Evolutionary conservation across 2,329 filamentous ascomycete genomes (phyloP).

Genomic region (Furcasterigmium furcatum): DNA sequence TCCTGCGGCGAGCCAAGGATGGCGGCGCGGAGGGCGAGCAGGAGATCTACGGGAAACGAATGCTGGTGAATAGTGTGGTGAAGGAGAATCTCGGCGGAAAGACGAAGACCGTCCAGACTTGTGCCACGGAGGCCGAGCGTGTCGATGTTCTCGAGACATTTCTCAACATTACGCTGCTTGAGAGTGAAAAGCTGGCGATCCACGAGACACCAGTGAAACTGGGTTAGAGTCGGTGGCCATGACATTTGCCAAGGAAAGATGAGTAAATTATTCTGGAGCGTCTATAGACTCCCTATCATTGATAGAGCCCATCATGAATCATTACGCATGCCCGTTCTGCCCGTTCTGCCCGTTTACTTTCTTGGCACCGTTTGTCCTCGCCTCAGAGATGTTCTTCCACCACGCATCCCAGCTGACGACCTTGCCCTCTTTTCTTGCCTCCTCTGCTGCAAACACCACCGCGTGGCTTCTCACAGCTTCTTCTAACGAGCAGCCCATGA

Average conservation of each 20-base stretch:
- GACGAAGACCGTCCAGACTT: conserved; percentile 41
- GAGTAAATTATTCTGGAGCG: too few species aligned
- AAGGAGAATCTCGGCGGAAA: conserved; percentile 51
- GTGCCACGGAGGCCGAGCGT: conserved; percentile 50
- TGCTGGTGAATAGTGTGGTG: conserved; percentile 46
- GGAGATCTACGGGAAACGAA: conserved; percentile 48
- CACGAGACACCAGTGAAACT: background rate
- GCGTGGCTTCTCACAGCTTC: conserved; percentile 89
- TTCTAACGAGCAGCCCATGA: conserved; percentile 79
- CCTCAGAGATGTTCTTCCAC: conserved; percentile 52
- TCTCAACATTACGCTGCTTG: background rate
- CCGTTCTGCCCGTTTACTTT: background rate
- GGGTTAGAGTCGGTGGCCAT: too few species aligned
- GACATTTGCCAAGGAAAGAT: too few species aligned
- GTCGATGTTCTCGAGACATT: conserved; percentile 43
- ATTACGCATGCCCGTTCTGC: background rate
- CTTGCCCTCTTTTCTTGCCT: conserved; percentile 67
- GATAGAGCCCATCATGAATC: too few species aligned
- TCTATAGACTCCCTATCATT: too few species aligned
- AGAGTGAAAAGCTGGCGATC: background rate
- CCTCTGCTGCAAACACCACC: conserved; percentile 90
- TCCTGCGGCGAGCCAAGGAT: conserved; percentile 40
- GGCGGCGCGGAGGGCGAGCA: conserved; percentile 37
- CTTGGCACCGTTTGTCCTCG: conserved; percentile 9
- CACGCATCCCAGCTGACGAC: conserved; percentile 74